Base-by-base conservation (phyloP, 2,329 filamentous ascomycete genomes). In the Alternaria infectoria region DNA sequence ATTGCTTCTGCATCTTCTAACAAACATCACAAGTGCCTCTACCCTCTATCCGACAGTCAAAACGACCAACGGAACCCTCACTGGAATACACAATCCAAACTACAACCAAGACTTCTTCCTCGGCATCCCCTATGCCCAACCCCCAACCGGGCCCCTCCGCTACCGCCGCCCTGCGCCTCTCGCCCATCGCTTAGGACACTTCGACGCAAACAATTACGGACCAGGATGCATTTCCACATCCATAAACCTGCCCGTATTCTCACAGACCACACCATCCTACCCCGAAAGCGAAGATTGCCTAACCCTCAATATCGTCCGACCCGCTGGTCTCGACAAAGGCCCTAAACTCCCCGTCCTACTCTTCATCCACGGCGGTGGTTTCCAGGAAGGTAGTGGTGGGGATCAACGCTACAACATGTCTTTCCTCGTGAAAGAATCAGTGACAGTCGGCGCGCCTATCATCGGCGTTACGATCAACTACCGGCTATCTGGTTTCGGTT, bases 81-180 rank as follows among this genome's bases (percentile, higher is more conserved):
- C 50, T 32, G 55, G 55, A 11, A n/a, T 26, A n/a, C 10, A 26
- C 7, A 54, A 54, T 5, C 21, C 17, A n/a, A 19, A 59, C 10
- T 67, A 62, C 45, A 28, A 51, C 15, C 61, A 68, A 28, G 65
- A 68, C 17, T 36, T 64, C 23, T 69, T 69, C 44, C 52, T 66
- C 10, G 63, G 67, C 19, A 62, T 69, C 6, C 65, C 67, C 2
- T 69, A 64, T 44, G 65, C 67, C 10, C 59, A 67, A 25, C 54
- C 55, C 15, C 54, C 59, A 8, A 32, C 32, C 4, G 43, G 49
- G 17, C 6, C 46, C 19, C 62, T 64, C 6, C 25, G 61, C 52
- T 44, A 61, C 51, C 15, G 51, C 26, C 49, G 50, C n/a, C 59
- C 64, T 21, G 54, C 62, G 21, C 25, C 64, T 3, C 19, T 62